Base-by-base conservation (phyloP, 2,329 filamentous ascomycete genomes). In the Dothiorella sarmentorum region DNA sequence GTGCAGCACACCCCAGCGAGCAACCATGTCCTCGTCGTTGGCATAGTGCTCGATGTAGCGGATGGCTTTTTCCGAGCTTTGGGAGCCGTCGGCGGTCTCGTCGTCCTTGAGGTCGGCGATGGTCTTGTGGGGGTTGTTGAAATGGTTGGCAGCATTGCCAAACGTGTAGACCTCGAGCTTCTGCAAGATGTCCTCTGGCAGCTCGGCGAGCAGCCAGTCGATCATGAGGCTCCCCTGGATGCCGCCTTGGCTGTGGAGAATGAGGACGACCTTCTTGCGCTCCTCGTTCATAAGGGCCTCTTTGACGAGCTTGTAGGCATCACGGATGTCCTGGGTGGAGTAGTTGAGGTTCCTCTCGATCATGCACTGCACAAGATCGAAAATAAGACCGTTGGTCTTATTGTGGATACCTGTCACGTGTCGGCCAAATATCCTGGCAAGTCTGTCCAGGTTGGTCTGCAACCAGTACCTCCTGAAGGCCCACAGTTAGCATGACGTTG, bases 1-100 rank as follows among this genome's bases (percentile, higher is more conserved):
- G 68, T 89, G 82, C 33, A 93, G 76, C 5, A 91, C 84, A 1
- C 90, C 90, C 80, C 87, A 90, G 9, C 85, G 75, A 3, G 88
- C 82, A 2, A 93, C 88, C 63, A 90, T 89, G 65, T 94, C 90
- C 15, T 79, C 81, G 7, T 80, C 81, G 68, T 92, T 88, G 2
- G 86, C 87, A 66, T 92, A 94, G 71, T 94, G 90, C 72, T 94
- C 90, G 37, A 94, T 86, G 63, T 91, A 81, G 5, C 82, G 79
- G 53, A 93, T 85, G 2, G 82, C 82, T 38, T 67, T 67, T 29
- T 62, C 55, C n/a, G 60, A 59, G 26, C 22, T 13, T 4, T n/a
- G 26, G 9, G 38, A 77, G 74, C 61, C 78, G 11, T 20, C 20
- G 35, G 18, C 51, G 51, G 24, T 24, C 37, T 43, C 29, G 24